These are phyloP conservation scores for Apiotrichum porosum DNA, from an alignment of 1,284 basidiomycete species.

Conservation along the genomic window DNA sequence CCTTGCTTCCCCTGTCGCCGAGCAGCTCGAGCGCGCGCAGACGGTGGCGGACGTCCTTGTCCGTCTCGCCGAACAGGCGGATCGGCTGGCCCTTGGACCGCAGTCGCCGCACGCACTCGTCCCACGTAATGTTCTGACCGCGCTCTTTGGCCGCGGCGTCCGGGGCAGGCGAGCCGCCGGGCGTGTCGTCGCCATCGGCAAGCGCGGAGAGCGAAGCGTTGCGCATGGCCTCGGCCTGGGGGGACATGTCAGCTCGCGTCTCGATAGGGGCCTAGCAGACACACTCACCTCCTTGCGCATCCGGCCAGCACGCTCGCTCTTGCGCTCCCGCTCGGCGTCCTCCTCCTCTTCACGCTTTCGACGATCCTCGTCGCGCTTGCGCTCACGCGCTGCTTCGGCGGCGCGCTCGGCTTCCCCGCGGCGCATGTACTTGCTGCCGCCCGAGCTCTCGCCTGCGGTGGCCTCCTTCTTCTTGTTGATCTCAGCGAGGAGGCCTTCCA, in stretches of 20 bases:
- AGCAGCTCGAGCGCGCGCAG: slow-evolving; percentile 89
- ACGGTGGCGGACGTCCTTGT: slow-evolving; percentile 85
- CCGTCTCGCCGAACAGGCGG: slow-evolving; percentile 87
- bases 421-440: slow-evolving; percentile 69
- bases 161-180: slow-evolving; percentile 35
- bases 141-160: slow-evolving; percentile 46
- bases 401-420: slow-evolving; percentile 63
- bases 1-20: slow-evolving; percentile 60
- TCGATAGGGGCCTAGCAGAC: not conserved
- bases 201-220: slow-evolving; percentile 24
- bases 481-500: slow-evolving; percentile 56
- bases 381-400: slow-evolving; percentile 64
- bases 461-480: slow-evolving; percentile 68
- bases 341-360: slow-evolving; percentile 44
- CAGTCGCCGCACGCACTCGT: slow-evolving; percentile 83
- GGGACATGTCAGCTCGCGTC: not conserved
- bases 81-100: slow-evolving; percentile 90
- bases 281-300: slow-evolving; percentile 43
- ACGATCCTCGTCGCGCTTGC: slow-evolving; percentile 51
- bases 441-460: slow-evolving; percentile 16
- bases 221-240: slow-evolving; percentile 28
- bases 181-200: slow-evolving; percentile 15
- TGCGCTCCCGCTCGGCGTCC: slow-evolving; percentile 34
- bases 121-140: slow-evolving; percentile 82
- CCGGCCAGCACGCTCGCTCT: slow-evolving; percentile 29